A percentile compares a stretch with the other conserved stretches of the same genome.
Conservation (phyloP, 2,329 filamentous ascomycete genomes). For the Pyrenophora seminiperda region DNA sequence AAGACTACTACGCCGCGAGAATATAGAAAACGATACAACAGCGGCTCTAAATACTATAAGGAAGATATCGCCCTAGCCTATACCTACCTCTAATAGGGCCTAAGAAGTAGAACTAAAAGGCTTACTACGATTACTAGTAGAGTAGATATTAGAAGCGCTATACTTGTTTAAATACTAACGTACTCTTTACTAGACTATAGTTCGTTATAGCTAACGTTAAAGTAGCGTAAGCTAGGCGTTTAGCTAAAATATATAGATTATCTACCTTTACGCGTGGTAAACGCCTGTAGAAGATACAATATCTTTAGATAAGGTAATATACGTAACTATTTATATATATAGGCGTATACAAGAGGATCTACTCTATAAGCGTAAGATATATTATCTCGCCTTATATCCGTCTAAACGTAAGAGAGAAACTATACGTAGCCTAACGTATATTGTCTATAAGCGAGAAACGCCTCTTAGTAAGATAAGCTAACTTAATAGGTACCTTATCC, state of each 20-base stretch:
- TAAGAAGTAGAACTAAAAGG: background rate
- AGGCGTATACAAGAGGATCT: background rate
- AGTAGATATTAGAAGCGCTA: background rate
- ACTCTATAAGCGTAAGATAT: background rate
- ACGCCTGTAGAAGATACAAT: background rate
- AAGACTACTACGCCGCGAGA: conserved; percentile 1
- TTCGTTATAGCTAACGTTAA: background rate
- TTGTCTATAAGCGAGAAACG: no score
- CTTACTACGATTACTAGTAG: background rate
- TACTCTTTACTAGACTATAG: background rate
- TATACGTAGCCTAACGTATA: no score
- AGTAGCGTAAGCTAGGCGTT: conserved; percentile 2
- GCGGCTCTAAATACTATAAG: background rate
- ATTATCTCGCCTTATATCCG: background rate
- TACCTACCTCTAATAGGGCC: background rate
- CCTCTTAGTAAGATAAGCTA: no score
- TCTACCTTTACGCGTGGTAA: background rate
- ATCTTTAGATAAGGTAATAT: background rate
- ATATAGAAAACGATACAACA: background rate
- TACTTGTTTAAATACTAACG: background rate
- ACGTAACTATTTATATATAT: conserved; percentile 3
- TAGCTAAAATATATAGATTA: background rate
- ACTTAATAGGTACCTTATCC: no score
- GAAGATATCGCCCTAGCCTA: background rate
- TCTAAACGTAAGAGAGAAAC: background rate